Evolutionary conservation across 2,329 filamentous ascomycete genomes (phyloP).

Genomic region (Fusarium hostae): DNA sequence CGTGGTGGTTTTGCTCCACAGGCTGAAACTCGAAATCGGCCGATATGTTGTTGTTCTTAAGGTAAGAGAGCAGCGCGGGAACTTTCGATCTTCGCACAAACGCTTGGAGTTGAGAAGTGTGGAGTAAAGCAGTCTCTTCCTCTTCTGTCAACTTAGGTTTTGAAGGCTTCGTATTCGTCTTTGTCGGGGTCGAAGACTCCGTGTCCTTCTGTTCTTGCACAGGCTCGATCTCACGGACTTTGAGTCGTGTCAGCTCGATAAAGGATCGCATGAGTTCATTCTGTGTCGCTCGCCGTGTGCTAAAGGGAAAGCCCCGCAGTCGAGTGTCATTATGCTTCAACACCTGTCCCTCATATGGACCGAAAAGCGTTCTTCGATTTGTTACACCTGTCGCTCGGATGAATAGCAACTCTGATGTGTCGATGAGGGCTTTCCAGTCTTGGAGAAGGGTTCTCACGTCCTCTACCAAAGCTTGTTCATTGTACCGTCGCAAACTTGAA

Average conservation of each 20-base stretch:
- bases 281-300: slow-evolving; percentile 89
- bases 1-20: slow-evolving; percentile 77
- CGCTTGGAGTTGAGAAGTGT: slow-evolving; percentile 89
- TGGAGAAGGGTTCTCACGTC: slow-evolving; percentile 84
- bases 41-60: slow-evolving; percentile 78
- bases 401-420: slow-evolving; percentile 86
- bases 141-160: slow-evolving; percentile 79
- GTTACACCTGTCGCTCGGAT: slow-evolving; percentile 88
- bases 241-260: slow-evolving; percentile 90
- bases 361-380: slow-evolving; percentile 88
- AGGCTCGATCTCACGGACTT: slow-evolving; percentile 82
- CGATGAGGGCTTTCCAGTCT: slow-evolving; percentile 88
- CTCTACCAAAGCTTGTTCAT: slow-evolving; percentile 88
- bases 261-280: slow-evolving; percentile 95
- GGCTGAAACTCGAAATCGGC: slow-evolving; percentile 82
- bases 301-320: slow-evolving; percentile 91
- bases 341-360: slow-evolving; percentile 89
- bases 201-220: slow-evolving; percentile 61
- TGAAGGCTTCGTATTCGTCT: slow-evolving; percentile 60
- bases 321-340: slow-evolving; percentile 81
- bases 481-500: slow-evolving; percentile 88
- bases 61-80: slow-evolving; percentile 85
- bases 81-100: slow-evolving; percentile 90
- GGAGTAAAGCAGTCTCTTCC: slow-evolving; percentile 82
- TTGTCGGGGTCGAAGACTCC: slow-evolving; percentile 50